Conservation (phyloP, 148 eudicot species). For the Agrostemma githago region DNA sequence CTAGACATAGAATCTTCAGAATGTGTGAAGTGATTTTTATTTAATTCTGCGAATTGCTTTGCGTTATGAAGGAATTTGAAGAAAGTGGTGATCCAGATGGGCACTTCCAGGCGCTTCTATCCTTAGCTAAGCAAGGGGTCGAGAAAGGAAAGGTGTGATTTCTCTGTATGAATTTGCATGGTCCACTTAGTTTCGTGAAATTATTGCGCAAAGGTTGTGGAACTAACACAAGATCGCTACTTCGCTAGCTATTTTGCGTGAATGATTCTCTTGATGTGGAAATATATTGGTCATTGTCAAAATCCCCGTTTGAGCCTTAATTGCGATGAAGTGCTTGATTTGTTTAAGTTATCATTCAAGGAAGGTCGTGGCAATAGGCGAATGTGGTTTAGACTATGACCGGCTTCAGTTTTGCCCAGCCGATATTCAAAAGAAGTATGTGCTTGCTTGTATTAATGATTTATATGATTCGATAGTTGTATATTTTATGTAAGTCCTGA, state of each 20-base stretch:
- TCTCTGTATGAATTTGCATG: not conserved
- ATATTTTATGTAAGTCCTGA: not conserved
- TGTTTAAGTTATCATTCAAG: conserved; percentile 28
- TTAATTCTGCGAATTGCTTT: not conserved
- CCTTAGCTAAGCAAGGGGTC: conserved; percentile 77
- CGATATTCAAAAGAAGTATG: conserved; percentile 86
- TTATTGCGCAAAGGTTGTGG: not conserved
- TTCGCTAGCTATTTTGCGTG: not conserved
- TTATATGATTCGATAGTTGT: not conserved
- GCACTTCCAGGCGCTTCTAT: conserved; percentile 74
- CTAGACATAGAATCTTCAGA: too few species aligned
- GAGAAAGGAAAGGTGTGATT: conserved; percentile 89
- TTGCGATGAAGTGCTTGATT: conserved; percentile 9
- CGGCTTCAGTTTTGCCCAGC: conserved; percentile 93
- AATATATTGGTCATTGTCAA: not conserved
- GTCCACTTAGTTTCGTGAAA: not conserved
- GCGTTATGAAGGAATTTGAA: conserved; percentile 67
- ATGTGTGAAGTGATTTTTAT: not conserved
- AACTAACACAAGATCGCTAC: not conserved
- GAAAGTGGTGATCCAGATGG: conserved; percentile 92
- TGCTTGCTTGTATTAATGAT: not conserved
- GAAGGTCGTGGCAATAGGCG: conserved; percentile 99
- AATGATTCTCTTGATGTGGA: not conserved
- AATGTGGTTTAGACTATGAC: conserved; percentile 97
- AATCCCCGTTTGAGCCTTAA: not conserved